Percentiles rank a stretch among this genome's conserved stretches.
Evolutionary conservation across 805 yeast genomes (phyloP).

Genomic region (Saccharomycopsis oosterbeekiorum): DNA sequence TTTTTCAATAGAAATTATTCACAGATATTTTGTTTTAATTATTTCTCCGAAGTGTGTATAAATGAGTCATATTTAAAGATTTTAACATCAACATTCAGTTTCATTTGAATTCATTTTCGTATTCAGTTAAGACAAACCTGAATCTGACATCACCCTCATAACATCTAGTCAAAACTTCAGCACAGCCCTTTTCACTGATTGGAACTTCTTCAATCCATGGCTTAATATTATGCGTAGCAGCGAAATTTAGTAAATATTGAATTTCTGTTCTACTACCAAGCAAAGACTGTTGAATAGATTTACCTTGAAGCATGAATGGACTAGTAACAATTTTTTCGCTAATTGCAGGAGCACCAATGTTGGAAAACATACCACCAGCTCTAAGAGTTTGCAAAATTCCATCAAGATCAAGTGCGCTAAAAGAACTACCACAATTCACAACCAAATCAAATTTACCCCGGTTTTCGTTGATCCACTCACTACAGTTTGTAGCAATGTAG

Average conservation of each 20-base stretch:
- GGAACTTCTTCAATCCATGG: conserved; percentile 58
- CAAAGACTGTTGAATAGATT: neutral
- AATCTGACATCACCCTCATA: conserved; percentile 49
- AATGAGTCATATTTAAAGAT: too few species aligned
- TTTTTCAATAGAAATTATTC: too few species aligned
- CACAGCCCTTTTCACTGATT: conserved; percentile 41
- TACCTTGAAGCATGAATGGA: conserved; percentile 11
- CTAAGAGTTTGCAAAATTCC: conserved; percentile 24
- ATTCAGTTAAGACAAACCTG: conserved; percentile 52
- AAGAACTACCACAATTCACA: conserved; percentile 39
- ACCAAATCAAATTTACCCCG: conserved; percentile 35
- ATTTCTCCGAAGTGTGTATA: too few species aligned
- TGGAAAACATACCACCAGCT: conserved; percentile 29
- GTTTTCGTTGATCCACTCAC: conserved; percentile 28
- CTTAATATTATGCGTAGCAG: conserved; percentile 45
- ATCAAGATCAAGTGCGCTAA: conserved; percentile 31
- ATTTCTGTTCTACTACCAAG: conserved; percentile 58
- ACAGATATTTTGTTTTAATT: too few species aligned
- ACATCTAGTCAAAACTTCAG: conserved; percentile 44
- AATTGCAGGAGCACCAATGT: conserved; percentile 21
- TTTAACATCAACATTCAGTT: neutral
- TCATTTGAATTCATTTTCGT: conserved; percentile 30
- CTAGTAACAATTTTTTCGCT: conserved; percentile 19
- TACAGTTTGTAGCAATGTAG: conserved; percentile 39
- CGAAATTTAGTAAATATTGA: conserved; percentile 52